These are phyloP conservation scores for Sporisorium graminicola DNA, from an alignment of 1,284 basidiomycete genomes.

Conservation along the genomic window DNA sequence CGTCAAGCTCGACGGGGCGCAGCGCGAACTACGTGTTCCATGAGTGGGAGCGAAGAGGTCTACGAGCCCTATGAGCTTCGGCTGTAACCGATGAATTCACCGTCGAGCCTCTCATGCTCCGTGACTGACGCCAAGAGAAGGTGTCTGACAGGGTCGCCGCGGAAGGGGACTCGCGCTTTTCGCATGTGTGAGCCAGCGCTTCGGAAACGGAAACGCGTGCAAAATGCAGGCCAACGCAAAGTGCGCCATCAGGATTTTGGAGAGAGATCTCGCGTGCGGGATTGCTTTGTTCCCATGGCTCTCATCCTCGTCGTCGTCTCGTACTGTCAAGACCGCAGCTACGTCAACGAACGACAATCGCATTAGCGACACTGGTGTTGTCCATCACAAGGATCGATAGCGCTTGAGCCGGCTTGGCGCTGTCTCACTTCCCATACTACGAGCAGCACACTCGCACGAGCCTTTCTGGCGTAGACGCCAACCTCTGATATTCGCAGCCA, in stretches of 20 bases:
- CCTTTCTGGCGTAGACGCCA: neutral
- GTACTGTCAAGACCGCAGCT: neutral
- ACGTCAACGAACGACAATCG: neutral
- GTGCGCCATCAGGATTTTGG: neutral
- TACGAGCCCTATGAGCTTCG: too few relatives aligned
- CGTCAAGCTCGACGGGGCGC: too few relatives aligned
- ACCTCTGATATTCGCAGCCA: neutral
- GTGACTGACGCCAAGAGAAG: neutral
- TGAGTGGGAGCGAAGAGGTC: too few relatives aligned
- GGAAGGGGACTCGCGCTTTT: too few relatives aligned
- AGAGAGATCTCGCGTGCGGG: constrained; percentile 1
- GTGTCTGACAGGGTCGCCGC: neutral
- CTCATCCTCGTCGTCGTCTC: constrained; percentile 5
- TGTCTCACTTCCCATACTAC: neutral
- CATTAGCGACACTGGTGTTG: neutral
- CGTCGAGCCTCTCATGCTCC: too few relatives aligned
- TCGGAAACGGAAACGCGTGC: neutral
- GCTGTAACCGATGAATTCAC: too few relatives aligned
- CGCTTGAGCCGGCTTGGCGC: neutral
- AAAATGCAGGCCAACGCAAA: neutral
- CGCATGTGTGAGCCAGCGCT: too few relatives aligned
- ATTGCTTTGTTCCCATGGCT: neutral
- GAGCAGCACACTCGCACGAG: neutral
- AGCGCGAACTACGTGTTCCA: too few relatives aligned
- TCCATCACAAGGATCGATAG: neutral